phyloP scores from a whole-genome alignment of 1,284 basidiomycete genomes.

The Malassezia arunalokei region DNA sequence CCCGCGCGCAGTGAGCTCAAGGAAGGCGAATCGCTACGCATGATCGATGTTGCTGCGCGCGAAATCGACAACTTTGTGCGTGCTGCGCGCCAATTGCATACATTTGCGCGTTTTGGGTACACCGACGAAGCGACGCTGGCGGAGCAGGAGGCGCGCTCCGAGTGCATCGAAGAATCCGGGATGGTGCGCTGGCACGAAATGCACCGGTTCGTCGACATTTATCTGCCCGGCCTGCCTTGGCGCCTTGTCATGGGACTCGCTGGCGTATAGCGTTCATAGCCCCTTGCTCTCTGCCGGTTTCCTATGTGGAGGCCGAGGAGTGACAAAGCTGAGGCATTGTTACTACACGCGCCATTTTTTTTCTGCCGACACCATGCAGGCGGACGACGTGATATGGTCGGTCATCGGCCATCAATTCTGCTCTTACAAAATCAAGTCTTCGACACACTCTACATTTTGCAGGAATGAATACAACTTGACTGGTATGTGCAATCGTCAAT shows the following conservation, averaged over 20 bases:
- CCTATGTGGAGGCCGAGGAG: no score
- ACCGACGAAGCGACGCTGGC: neutral
- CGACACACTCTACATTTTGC: conserved; percentile 63
- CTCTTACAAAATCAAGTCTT: conserved; percentile 44
- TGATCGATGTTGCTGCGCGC: conserved; percentile 11
- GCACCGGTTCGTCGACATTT: conserved; percentile 16
- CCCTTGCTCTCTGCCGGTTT: no score
- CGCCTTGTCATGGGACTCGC: conserved; percentile 18
- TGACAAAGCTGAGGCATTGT: no score
- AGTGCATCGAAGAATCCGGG: neutral
- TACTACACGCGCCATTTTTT: neutral
- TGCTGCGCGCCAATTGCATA: conserved; percentile 7
- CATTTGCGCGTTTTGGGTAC: conserved; percentile 1
- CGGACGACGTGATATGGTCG: conserved; percentile 45
- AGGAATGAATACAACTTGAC: conserved; percentile 97
- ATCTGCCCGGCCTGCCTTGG: conserved; percentile 16
- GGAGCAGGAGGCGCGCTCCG: neutral
- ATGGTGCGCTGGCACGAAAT: conserved; percentile 25
- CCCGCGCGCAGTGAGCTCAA: neutral
- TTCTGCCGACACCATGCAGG: conserved; percentile 24
- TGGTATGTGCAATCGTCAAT: conserved; percentile 89
- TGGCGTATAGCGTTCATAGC: neutral
- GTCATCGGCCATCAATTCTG: conserved; percentile 43
- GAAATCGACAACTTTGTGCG: conserved; percentile 13
- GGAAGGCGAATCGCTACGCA: neutral